phyloP scores from a whole-genome alignment of 306 rosid genomes.

The Quillaja saponaria region DNA sequence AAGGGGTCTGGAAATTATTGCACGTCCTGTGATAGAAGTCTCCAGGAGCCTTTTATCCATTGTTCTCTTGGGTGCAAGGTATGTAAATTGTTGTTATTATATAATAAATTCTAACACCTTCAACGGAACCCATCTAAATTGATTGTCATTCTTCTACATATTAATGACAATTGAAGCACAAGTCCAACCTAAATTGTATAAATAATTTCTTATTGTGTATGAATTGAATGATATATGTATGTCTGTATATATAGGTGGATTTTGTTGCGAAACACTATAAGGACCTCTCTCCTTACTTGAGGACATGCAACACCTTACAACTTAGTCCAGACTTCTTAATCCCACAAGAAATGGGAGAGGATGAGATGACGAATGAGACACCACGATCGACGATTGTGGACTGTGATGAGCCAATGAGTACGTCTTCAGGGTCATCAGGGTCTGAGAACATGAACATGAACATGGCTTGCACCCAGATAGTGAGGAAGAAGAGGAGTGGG shows the following conservation, averaged over 20 bases:
- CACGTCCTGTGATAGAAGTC: constrained; percentile 91
- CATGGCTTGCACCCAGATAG: constrained; percentile 59
- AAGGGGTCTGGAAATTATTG: constrained; percentile 95
- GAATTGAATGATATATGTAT: background rate
- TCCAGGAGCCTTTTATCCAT: constrained; percentile 92
- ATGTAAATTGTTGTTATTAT: background rate
- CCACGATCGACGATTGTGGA: constrained; percentile 74
- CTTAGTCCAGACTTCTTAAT: constrained; percentile 73
- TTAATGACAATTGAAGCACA: too few species aligned
- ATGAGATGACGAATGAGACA: constrained; percentile 63
- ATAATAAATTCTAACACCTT: too few species aligned
- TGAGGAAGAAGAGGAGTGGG: constrained; percentile 84
- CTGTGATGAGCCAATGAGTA: constrained; percentile 69
- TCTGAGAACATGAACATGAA: constrained; percentile 70
- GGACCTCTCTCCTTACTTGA: constrained; percentile 73
- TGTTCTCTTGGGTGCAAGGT: constrained; percentile 99
- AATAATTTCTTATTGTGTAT: background rate
- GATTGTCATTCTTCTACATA: too few species aligned
- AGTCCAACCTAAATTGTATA: too few species aligned
- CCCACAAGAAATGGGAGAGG: constrained; percentile 84
- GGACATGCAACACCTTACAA: constrained; percentile 63
- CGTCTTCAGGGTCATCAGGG: constrained; percentile 64
- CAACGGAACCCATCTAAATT: too few species aligned
- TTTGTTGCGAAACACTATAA: constrained; percentile 67
- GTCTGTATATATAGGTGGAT: constrained; percentile 59